phyloP scores from a whole-genome alignment of 208 protist species.

The Wallacemonas sp. region DNA sequence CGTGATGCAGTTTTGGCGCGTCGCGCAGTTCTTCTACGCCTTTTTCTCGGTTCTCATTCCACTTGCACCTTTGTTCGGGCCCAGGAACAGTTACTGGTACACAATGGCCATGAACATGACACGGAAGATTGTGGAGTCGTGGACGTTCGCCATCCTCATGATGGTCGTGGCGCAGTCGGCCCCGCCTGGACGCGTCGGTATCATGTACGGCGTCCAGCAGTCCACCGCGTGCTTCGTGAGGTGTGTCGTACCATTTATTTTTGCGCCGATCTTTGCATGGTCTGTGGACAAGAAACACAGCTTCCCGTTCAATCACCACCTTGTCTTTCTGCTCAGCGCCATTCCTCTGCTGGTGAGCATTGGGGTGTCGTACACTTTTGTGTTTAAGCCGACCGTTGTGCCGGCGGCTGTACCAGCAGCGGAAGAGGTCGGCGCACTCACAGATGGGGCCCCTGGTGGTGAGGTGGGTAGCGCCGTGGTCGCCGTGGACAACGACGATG shows the following conservation, averaged over 20 bases:
- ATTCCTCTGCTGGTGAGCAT: slow-evolving; percentile 43
- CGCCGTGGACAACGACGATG: slow-evolving; percentile 2
- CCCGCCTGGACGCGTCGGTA: slow-evolving; percentile 44
- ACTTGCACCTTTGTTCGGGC: slow-evolving; percentile 18
- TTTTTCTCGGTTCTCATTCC: slow-evolving; percentile 32
- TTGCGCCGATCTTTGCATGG: slow-evolving; percentile 78
- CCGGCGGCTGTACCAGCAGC: background rate
- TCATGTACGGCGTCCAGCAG: slow-evolving; percentile 81
- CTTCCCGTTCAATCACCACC: slow-evolving; percentile 76
- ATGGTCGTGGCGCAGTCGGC: slow-evolving; percentile 60
- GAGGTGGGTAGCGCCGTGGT: background rate
- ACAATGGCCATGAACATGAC: slow-evolving; percentile 38
- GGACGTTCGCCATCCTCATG: slow-evolving; percentile 61
- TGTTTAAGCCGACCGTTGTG: slow-evolving; percentile 10
- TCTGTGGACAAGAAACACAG: slow-evolving; percentile 34
- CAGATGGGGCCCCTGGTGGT: background rate
- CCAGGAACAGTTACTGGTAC: slow-evolving; percentile 26
- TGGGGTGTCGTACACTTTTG: slow-evolving; percentile 7
- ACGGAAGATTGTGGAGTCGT: slow-evolving; percentile 54
- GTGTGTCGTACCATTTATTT: slow-evolving; percentile 49
- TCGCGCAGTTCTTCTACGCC: slow-evolving; percentile 26
- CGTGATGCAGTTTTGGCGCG: slow-evolving; percentile 45
- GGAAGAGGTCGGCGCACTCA: background rate
- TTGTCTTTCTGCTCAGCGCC: slow-evolving; percentile 55
- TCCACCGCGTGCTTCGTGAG: slow-evolving; percentile 64